phyloP scores from a whole-genome alignment of 768 basidiomycete genomes.

The Kwoniella europaea region DNA sequence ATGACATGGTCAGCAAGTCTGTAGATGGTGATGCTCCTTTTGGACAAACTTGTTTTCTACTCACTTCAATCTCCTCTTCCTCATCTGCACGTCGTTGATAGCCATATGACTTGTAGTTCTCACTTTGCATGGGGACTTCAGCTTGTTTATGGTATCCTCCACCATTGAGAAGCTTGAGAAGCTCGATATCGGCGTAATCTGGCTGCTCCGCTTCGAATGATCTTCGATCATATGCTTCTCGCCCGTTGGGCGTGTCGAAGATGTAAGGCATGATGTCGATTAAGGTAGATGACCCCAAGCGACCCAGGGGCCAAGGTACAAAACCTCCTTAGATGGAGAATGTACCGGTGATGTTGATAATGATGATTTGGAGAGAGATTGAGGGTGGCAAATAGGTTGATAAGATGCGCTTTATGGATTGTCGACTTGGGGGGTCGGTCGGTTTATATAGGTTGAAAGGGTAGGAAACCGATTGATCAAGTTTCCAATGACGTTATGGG shows the following conservation, averaged over 20 bases:
- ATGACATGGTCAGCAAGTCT: slow-evolving; percentile 12
- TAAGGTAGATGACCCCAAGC: slow-evolving; percentile 14
- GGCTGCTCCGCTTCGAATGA: slow-evolving; percentile 5
- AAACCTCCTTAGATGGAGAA: slow-evolving; percentile 17
- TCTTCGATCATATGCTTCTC: neutral
- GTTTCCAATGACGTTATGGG: slow-evolving; percentile 6
- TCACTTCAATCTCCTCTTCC: slow-evolving; percentile 26
- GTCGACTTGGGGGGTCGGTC: neutral
- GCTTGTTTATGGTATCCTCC: slow-evolving; percentile 10
- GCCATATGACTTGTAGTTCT: neutral
- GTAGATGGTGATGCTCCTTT: neutral
- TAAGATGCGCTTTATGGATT: neutral
- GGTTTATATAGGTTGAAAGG: neutral
- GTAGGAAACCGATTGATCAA: slow-evolving; percentile 2
- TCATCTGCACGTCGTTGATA: slow-evolving; percentile 9
- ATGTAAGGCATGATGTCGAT: slow-evolving; percentile 30
- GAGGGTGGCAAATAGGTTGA: slow-evolving; percentile 1
- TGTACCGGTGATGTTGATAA: slow-evolving; percentile 7
- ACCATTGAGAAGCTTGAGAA: slow-evolving; percentile 26
- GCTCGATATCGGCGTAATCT: slow-evolving; percentile 22
- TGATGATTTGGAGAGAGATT: neutral
- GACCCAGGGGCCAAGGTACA: slow-evolving; percentile 30
- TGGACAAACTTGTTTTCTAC: neutral
- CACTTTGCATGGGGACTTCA: neutral
- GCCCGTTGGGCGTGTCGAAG: slow-evolving; percentile 24